phyloP scores from a whole-genome alignment of 352 stramenopile species.

The Globisporangium viniferum region DNA sequence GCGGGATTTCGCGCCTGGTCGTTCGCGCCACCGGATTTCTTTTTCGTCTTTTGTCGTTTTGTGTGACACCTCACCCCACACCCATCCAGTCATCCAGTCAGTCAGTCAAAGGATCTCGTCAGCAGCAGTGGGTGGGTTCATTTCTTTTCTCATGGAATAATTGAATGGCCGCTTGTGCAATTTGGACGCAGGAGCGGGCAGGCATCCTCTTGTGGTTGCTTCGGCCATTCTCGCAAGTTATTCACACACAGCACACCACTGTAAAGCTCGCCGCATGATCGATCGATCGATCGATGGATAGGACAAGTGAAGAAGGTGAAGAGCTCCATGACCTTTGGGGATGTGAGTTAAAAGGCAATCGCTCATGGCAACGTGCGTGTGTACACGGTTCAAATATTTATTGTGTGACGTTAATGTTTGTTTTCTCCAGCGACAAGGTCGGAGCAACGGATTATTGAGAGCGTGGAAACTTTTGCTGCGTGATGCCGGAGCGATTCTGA shows the following conservation, averaged over 20 bases:
- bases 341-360: not conserved
- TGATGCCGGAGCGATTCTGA: not conserved
- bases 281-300: not conserved
- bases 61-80: conserved; percentile 1
- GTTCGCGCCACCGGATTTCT: not conserved
- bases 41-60: conserved; percentile 12
- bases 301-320: not conserved
- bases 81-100: not conserved
- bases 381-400: no score
- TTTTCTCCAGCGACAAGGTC: not conserved
- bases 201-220: no score
- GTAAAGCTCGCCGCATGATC: not conserved
- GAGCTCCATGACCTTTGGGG: not conserved
- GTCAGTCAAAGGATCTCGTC: no score
- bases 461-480: not conserved
- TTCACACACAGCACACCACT: no score
- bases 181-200: no score
- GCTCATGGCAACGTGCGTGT: no score
- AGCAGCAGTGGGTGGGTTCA: no score
- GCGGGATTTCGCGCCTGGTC: not conserved
- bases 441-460: not conserved
- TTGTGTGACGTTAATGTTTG: no score
- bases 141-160: no score
- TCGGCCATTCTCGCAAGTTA: no score
- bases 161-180: no score